Evolutionary conservation across 768 basidiomycete species (phyloP).

Genomic region (Leccinum obscurum): DNA sequence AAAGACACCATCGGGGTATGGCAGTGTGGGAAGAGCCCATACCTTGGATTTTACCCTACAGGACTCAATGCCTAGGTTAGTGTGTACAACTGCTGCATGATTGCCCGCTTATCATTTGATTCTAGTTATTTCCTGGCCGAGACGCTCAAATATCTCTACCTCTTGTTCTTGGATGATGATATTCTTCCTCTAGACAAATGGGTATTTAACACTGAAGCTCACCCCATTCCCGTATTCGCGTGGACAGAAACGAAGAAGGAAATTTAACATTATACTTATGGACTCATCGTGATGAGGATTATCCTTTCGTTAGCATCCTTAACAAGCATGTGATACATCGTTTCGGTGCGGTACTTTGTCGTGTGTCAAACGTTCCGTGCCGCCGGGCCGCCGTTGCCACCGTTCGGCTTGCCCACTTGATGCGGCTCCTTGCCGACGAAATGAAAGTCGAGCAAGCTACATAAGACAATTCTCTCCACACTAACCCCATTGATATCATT

Average conservation of each 20-base stretch:
- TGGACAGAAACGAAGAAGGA: slow-evolving; percentile 58
- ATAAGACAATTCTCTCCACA: slow-evolving; percentile 13
- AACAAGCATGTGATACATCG: not conserved
- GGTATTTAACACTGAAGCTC: slow-evolving; percentile 74
- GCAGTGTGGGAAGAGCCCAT: slow-evolving; percentile 54
- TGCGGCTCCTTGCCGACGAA: not conserved
- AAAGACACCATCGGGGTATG: slow-evolving; percentile 61
- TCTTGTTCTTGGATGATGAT: slow-evolving; percentile 67
- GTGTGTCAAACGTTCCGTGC: not conserved
- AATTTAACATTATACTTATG: slow-evolving; percentile 24
- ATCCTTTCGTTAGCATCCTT: not conserved
- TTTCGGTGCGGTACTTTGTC: not conserved
- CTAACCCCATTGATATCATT: not conserved
- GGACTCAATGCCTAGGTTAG: slow-evolving; percentile 77
- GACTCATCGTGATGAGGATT: not conserved
- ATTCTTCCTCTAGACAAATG: slow-evolving; percentile 52
- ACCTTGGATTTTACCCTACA: slow-evolving; percentile 36
- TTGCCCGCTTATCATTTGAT: not conserved
- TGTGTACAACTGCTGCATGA: not conserved
- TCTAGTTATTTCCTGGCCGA: slow-evolving; percentile 55
- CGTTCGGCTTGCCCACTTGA: too few relatives aligned
- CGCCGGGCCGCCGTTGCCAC: not conserved
- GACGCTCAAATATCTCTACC: slow-evolving; percentile 71
- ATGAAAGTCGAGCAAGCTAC: not conserved
- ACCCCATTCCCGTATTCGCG: slow-evolving; percentile 70